These are phyloP conservation scores for Starmerella khaoyaiensis DNA, from an alignment of 805 yeast genomes.

Conservation along the genomic window DNA sequence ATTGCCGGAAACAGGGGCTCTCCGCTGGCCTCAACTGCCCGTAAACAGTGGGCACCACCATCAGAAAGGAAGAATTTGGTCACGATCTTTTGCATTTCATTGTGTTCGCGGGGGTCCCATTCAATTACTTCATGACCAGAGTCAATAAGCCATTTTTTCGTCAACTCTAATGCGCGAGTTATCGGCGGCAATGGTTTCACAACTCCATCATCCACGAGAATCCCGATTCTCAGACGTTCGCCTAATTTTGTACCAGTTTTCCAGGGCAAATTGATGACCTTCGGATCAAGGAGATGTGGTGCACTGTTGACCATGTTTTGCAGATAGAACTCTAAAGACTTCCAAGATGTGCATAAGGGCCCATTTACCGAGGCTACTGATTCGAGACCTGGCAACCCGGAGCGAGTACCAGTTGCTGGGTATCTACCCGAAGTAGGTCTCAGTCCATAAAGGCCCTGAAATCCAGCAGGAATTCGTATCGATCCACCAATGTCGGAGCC, in stretches of 20 bases:
- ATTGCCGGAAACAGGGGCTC: slow-evolving; percentile 25
- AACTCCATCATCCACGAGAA: slow-evolving; percentile 34
- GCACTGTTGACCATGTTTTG: slow-evolving; percentile 31
- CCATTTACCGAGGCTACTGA: slow-evolving; percentile 36
- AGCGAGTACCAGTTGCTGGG: slow-evolving; percentile 27
- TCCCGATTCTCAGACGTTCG: slow-evolving; percentile 35
- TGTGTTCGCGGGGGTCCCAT: slow-evolving; percentile 34
- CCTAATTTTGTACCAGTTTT: slow-evolving; percentile 24
- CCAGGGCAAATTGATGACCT: slow-evolving; percentile 42
- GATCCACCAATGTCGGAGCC: slow-evolving; percentile 47
- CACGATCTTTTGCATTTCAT: slow-evolving; percentile 28
- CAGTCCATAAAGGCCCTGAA: slow-evolving; percentile 38
- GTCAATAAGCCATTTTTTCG: slow-evolving; percentile 40
- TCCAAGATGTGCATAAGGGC: slow-evolving; percentile 34
- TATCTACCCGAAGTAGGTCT: slow-evolving; percentile 35
- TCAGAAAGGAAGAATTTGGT: slow-evolving; percentile 1
- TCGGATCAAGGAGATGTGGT: slow-evolving; percentile 41
- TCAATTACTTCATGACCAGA: slow-evolving; percentile 46
- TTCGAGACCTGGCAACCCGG: slow-evolving; percentile 30
- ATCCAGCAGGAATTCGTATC: slow-evolving; percentile 38
- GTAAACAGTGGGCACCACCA: slow-evolving; percentile 32
- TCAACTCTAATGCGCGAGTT: slow-evolving; percentile 38
- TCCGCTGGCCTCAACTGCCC: slow-evolving; percentile 30
- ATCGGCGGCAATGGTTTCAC: slow-evolving; percentile 47
- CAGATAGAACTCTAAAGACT: slow-evolving; percentile 32